phyloP scores from a whole-genome alignment of 208 protist species.

The Crithidia thermophila region DNA sequence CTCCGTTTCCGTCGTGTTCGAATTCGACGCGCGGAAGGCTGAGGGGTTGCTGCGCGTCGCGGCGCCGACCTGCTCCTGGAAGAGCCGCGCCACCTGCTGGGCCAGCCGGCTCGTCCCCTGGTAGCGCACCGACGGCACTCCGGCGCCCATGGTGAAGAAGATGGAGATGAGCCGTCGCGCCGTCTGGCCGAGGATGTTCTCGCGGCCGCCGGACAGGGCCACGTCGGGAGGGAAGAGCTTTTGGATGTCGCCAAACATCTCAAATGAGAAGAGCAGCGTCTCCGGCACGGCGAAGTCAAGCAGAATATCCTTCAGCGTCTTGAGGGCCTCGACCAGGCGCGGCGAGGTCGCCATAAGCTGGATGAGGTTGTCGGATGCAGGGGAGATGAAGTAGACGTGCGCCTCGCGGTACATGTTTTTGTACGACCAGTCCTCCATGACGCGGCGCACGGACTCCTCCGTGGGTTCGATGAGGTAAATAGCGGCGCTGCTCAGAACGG shows the following conservation, averaged over 20 bases:
- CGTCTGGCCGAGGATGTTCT: constrained; percentile 52
- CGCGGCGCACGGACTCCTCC: constrained; percentile 44
- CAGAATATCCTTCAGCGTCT: constrained; percentile 69
- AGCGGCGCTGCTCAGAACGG: constrained; percentile 62
- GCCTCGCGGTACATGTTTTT: constrained; percentile 66
- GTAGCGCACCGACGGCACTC: constrained; percentile 66
- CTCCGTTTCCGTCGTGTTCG: background rate
- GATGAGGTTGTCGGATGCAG: constrained; percentile 39
- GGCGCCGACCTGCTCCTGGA: constrained; percentile 43
- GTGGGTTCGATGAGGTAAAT: constrained; percentile 71
- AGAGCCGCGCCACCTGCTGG: constrained; percentile 43
- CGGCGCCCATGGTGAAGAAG: constrained; percentile 60
- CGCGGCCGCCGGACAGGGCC: constrained; percentile 32
- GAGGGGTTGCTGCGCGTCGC: constrained; percentile 31
- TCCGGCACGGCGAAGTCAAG: constrained; percentile 72
- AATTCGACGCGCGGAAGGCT: constrained; percentile 40
- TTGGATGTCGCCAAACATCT: constrained; percentile 52
- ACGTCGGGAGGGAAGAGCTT: constrained; percentile 50
- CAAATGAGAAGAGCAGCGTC: constrained; percentile 69
- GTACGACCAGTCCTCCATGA: constrained; percentile 73
- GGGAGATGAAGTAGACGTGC: constrained; percentile 75
- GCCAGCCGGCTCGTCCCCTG: constrained; percentile 57
- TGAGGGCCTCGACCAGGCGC: constrained; percentile 43
- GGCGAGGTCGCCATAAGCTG: constrained; percentile 49
- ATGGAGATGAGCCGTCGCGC: constrained; percentile 59